Conservation (phyloP, 768 basidiomycete species). For the Heimioporus sp. region DNA sequence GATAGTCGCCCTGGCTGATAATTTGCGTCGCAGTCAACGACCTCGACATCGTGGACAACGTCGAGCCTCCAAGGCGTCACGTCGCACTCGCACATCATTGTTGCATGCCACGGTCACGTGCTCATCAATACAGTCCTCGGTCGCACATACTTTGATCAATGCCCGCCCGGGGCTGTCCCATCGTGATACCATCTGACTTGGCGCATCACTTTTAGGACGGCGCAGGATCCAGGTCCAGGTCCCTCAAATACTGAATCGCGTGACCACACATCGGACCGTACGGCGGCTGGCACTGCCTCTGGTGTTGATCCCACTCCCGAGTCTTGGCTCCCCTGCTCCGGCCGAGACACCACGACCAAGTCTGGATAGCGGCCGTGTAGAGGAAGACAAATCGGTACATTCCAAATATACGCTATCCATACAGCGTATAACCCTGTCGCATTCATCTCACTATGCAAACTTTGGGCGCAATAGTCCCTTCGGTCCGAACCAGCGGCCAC, state of each 20-base stretch:
- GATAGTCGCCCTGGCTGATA: slow-evolving; percentile 72
- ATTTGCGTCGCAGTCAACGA: slow-evolving; percentile 72
- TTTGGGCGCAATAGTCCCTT: slow-evolving; percentile 7
- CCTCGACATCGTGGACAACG: slow-evolving; percentile 56
- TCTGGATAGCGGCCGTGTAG: background rate
- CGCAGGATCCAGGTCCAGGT: background rate
- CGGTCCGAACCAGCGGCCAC: slow-evolving; percentile 1
- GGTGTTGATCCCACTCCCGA: background rate
- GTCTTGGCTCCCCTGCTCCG: slow-evolving; percentile 2
- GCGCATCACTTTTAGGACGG: background rate
- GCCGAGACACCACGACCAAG: slow-evolving; percentile 11
- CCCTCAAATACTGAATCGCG: background rate
- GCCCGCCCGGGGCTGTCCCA: too few relatives aligned
- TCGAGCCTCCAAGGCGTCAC: slow-evolving; percentile 1
- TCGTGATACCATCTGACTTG: too few relatives aligned
- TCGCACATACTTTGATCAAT: too few relatives aligned
- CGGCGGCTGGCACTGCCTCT: background rate
- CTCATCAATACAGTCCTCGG: background rate
- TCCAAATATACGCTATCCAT: background rate
- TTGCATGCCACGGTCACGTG: slow-evolving; percentile 24
- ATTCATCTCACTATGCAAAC: slow-evolving; percentile 21
- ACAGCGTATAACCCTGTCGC: background rate
- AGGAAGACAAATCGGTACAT: slow-evolving; percentile 10
- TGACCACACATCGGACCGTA: slow-evolving; percentile 7
- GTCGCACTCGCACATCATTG: background rate